Evolutionary conservation across 2,329 filamentous ascomycete genomes (phyloP).

Genomic region (Aspergillus phoenicis): DNA sequence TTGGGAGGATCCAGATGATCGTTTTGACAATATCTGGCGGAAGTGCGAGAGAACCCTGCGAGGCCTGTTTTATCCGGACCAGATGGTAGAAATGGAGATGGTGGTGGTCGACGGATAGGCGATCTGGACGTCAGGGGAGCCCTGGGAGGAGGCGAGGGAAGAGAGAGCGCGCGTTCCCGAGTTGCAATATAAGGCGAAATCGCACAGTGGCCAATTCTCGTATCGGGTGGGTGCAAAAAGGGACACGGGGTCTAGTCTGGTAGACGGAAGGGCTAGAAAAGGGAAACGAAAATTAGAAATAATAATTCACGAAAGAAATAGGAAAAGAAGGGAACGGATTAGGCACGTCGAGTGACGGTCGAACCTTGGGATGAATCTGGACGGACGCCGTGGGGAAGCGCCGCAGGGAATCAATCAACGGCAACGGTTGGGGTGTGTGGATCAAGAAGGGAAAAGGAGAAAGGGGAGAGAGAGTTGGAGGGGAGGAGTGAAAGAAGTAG

Average conservation of each 20-base stretch:
- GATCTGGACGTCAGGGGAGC: constrained; percentile 4
- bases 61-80: not conserved
- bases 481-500: too few species aligned
- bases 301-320: not conserved
- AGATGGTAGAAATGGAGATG: not conserved
- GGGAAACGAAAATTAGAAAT: constrained; percentile 1
- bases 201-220: constrained; percentile 10
- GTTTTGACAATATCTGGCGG: not conserved
- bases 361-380: constrained; percentile 7
- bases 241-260: constrained; percentile 2
- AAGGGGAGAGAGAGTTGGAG: not conserved
- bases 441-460: constrained; percentile 3
- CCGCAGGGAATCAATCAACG: not conserved
- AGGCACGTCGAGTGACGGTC: constrained; percentile 5
- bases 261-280: constrained; percentile 2
- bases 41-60: not conserved
- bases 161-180: constrained; percentile 11
- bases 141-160: constrained; percentile 4
- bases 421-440: constrained; percentile 1
- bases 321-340: constrained; percentile 4
- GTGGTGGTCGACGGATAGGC: not conserved
- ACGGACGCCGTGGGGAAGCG: constrained; percentile 7
- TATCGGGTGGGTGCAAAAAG: not conserved
- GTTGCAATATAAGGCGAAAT: constrained; percentile 9
- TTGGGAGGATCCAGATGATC: not conserved